Percentiles rank a stretch among this genome's conserved stretches.
Conservation (phyloP, 805 yeast species). For the Saccharomyces jurei region DNA sequence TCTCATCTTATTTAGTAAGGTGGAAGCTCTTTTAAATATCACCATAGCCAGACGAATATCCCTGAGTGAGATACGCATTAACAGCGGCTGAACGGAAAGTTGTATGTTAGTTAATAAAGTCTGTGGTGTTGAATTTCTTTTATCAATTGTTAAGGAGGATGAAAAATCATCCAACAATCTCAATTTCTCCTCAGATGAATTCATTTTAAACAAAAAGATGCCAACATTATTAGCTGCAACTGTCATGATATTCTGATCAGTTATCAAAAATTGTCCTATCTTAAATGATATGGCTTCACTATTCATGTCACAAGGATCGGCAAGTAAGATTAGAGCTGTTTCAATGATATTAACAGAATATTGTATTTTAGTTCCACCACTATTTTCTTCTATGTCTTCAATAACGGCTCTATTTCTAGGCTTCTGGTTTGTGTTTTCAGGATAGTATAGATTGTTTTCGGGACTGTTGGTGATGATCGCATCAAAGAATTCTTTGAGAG, state of each 20-base stretch:
- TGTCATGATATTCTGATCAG: slow-evolving; percentile 60
- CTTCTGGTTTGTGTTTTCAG: not conserved
- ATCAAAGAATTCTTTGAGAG: slow-evolving; percentile 56
- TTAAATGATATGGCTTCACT: slow-evolving; percentile 89
- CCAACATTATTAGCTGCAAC: slow-evolving; percentile 74
- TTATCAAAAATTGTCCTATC: slow-evolving; percentile 65
- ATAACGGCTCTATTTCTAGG: not conserved
- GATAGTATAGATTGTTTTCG: slow-evolving; percentile 1
- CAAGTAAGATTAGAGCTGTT: slow-evolving; percentile 69
- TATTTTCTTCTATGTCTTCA: slow-evolving; percentile 6
- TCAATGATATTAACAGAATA: slow-evolving; percentile 64
- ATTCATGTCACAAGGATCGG: slow-evolving; percentile 59
- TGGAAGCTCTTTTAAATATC: slow-evolving; percentile 66
- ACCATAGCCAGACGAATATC: slow-evolving; percentile 76
- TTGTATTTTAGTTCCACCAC: slow-evolving; percentile 30
- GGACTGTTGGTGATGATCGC: slow-evolving; percentile 13
- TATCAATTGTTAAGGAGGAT: slow-evolving; percentile 63
- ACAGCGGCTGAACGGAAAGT: slow-evolving; percentile 67
- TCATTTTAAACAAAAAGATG: slow-evolving; percentile 76
- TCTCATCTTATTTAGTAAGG: slow-evolving; percentile 31
- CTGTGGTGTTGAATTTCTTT: slow-evolving; percentile 52
- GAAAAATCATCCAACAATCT: slow-evolving; percentile 87
- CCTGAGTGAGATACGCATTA: slow-evolving; percentile 73
- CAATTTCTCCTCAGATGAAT: slow-evolving; percentile 51
- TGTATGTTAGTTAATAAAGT: slow-evolving; percentile 56